Base-by-base conservation (phyloP, 2,329 filamentous ascomycete genomes). In the Fusarium torreyae region DNA sequence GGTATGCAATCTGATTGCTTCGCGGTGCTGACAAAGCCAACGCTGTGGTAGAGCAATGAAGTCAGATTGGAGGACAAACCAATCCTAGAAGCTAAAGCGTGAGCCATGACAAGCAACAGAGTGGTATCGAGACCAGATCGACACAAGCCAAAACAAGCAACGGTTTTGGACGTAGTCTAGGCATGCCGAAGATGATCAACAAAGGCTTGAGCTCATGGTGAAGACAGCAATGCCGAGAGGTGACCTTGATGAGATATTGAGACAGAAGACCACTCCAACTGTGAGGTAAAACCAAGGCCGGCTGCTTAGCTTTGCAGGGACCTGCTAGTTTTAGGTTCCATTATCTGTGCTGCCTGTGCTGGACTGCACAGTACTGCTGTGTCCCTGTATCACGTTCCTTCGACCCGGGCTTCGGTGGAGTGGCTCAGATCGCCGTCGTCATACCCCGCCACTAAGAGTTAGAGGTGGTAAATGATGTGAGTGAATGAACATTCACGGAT, bases 351-450 rank as follows among this genome's bases (percentile, higher is more conserved):
- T 49, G 54, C 39, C 34, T 15, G 45, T 33, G n/a, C 48, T 49
- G 54, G 17, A 39, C 44, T 34, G 46, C 43, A 18, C 48, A 43
- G 46, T 46, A 44, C 50, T 54, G 52, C 38, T 64, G 17, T 63
- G 42, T 50, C 59, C 26, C 40, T 65, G 61, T 66, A 53, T 65
- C 62, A 60, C 59, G 60, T 71, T 72, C 70, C 70, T 53, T 72
- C 68, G 33, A 73, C 51, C 70, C 70, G 68, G 56, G 43, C 39
- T 49, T 49, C 22, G 57, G 67, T 66, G 61, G 68, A 72, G 58
- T 65, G 61, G 67, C 51, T 71, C 62, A 62, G 64, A 66, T 59
- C 60, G 33, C 60, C 69, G 36, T 73, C 68, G 68, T 73, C 68
- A 71, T 72, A 71, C 68, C 68, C 62, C 68, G 62, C 70, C 70